These are phyloP conservation scores for Candida incommunis DNA, from an alignment of 805 yeast species.

Conservation along the genomic window DNA sequence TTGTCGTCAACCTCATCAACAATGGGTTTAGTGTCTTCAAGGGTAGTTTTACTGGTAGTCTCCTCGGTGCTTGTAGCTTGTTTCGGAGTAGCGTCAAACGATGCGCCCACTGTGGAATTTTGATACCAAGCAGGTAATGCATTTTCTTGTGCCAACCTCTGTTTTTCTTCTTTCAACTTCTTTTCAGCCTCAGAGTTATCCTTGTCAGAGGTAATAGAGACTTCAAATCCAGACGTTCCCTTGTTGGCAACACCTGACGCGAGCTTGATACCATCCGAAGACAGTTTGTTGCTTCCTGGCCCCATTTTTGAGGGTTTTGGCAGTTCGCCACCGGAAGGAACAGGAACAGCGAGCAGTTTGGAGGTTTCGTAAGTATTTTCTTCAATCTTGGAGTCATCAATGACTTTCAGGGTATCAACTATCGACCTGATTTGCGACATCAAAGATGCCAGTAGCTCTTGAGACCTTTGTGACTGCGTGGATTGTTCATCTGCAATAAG, in stretches of 20 bases:
- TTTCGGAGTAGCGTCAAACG: background rate
- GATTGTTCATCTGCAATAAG: conserved; percentile 81
- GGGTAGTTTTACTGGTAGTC: background rate
- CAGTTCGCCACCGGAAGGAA: conserved; percentile 7
- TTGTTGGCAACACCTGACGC: conserved; percentile 9
- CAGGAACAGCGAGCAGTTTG: conserved; percentile 65
- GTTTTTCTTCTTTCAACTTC: conserved; percentile 52
- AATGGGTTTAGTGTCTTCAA: conserved; percentile 4
- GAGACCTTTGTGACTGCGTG: conserved; percentile 66
- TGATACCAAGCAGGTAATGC: conserved; percentile 96
- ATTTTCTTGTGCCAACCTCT: conserved; percentile 68
- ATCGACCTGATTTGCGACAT: conserved; percentile 88
- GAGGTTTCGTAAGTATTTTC: conserved; percentile 86
- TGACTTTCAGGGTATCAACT: conserved; percentile 65
- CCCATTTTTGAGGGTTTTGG: conserved; percentile 6
- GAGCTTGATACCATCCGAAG: conserved; percentile 9
- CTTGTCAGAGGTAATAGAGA: conserved; percentile 72
- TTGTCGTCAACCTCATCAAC: conserved; percentile 11
- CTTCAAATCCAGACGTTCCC: conserved; percentile 71
- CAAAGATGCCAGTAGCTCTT: conserved; percentile 63
- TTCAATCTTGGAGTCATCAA: conserved; percentile 66
- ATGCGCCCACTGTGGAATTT: conserved; percentile 72
- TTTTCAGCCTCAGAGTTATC: conserved; percentile 65
- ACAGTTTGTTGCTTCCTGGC: conserved; percentile 5
- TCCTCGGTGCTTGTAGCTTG: background rate